A percentile compares a stretch with the other conserved stretches of the same genome.
Conservation (phyloP, 192 early-diverging fungal species). For the Mortierella hygrophila region DNA sequence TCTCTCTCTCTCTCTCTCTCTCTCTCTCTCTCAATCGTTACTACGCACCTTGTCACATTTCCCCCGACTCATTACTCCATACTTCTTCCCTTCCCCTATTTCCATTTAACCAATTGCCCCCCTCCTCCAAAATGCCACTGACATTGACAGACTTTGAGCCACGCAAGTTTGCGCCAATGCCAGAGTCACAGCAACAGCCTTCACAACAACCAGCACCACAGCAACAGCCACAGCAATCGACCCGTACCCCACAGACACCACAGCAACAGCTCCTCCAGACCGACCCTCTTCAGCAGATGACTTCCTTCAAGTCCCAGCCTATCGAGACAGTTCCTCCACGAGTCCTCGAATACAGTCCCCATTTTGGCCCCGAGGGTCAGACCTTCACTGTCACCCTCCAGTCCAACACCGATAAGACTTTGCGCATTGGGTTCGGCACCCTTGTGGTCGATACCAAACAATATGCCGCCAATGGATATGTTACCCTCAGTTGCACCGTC, state of each 20-base stretch:
- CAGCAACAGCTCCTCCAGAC: constrained; percentile 7
- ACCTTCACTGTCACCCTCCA: constrained; percentile 58
- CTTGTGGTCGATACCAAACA: constrained; percentile 65
- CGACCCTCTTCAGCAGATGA: constrained; percentile 7
- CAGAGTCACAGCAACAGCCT: constrained; percentile 29
- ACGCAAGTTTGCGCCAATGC: constrained; percentile 40
- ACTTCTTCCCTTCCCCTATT: neutral
- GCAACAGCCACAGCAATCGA: constrained; percentile 11
- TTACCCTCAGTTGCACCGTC: constrained; percentile 58
- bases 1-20: neutral
- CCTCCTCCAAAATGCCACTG: neutral
- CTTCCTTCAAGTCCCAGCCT: constrained; percentile 11
- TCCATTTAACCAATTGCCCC: neutral
- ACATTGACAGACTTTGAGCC: constrained; percentile 35
- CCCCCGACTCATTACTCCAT: neutral
- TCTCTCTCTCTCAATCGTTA: neutral
- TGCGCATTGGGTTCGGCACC: constrained; percentile 62
- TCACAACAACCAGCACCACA: constrained; percentile 11
- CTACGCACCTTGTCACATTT: neutral
- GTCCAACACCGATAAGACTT: constrained; percentile 32
- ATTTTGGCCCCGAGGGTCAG: constrained; percentile 54
- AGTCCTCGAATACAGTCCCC: constrained; percentile 60
- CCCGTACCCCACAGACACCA: constrained; percentile 9
- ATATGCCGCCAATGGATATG: constrained; percentile 54
- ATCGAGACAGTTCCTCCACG: constrained; percentile 25